These are phyloP conservation scores for Debaryomyces fabryi DNA, from an alignment of 1,139 yeast genomes.

Conservation along the genomic window DNA sequence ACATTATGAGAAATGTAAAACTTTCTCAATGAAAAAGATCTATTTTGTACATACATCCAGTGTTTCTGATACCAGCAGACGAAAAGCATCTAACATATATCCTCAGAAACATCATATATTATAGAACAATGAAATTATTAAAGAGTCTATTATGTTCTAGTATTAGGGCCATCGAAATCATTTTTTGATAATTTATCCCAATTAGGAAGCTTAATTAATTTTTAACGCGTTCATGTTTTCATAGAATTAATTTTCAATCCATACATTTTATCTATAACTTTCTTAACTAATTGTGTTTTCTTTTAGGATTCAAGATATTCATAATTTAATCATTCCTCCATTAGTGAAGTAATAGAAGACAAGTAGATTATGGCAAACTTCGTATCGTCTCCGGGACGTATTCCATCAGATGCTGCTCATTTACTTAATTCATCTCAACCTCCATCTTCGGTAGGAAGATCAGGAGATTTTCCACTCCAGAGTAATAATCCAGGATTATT, in stretches of 20 bases:
- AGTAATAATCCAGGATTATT: slow-evolving; percentile 17
- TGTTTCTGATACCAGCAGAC: background rate
- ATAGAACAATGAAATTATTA: background rate
- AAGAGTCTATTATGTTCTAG: background rate
- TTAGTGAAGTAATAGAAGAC: background rate
- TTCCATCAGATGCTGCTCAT: slow-evolving; percentile 51
- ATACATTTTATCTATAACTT: slow-evolving; percentile 28
- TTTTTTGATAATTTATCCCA: slow-evolving; percentile 19
- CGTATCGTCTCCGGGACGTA: slow-evolving; percentile 49
- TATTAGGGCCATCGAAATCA: slow-evolving; percentile 18
- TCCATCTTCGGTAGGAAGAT: slow-evolving; percentile 46
- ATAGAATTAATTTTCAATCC: slow-evolving; percentile 29
- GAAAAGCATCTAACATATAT: background rate
- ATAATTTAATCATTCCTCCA: background rate
- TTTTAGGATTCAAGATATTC: background rate
- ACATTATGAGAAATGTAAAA: background rate
- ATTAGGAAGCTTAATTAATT: slow-evolving; percentile 26
- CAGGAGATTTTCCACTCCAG: slow-evolving; percentile 32
- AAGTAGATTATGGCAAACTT: slow-evolving; percentile 39
- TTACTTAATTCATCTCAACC: slow-evolving; percentile 48
- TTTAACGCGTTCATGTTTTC: slow-evolving; percentile 18
- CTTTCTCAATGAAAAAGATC: background rate
- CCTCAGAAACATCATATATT: background rate
- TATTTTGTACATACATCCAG: slow-evolving; percentile 6
- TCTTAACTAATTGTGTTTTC: background rate